Conservation (phyloP, 345 rosid species). For the Eucalyptus caleyi region DNA sequence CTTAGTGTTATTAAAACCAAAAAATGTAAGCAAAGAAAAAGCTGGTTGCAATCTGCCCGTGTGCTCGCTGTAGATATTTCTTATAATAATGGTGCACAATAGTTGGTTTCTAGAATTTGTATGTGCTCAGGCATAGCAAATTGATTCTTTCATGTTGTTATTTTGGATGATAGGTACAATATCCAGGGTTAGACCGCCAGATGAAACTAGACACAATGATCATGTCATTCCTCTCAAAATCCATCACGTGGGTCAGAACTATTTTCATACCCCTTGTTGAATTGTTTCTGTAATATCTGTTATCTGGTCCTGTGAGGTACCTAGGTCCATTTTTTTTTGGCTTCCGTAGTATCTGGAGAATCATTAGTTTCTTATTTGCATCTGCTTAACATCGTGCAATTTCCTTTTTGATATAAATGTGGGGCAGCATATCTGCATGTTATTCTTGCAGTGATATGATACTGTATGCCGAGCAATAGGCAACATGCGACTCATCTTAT, state of each 20-base stretch:
- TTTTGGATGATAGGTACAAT: conserved; percentile 50
- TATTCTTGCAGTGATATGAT: background rate
- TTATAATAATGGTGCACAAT: background rate
- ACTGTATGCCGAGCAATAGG: background rate
- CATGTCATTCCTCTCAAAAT: conserved; percentile 65
- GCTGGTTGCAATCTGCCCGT: background rate
- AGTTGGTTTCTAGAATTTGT: background rate
- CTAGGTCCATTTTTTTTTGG: background rate
- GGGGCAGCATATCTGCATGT: background rate
- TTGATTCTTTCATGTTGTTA: background rate
- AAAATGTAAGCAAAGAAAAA: background rate
- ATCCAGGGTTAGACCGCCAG: conserved; percentile 64
- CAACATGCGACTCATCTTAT: background rate
- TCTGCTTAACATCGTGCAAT: background rate
- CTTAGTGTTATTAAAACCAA: background rate
- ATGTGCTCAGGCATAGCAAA: background rate
- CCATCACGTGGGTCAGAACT: conserved; percentile 41
- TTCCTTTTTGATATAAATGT: background rate
- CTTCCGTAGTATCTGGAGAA: background rate
- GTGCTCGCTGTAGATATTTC: background rate
- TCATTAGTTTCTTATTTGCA: background rate
- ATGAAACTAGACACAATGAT: conserved; percentile 64
- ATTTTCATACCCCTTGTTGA: background rate
- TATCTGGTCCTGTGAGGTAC: background rate
- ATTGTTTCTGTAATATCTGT: background rate